Percentiles rank a stretch among this genome's conserved stretches.
Evolutionary conservation across 2,329 filamentous ascomycete species (phyloP).

Genomic region (Calonectria montana): DNA sequence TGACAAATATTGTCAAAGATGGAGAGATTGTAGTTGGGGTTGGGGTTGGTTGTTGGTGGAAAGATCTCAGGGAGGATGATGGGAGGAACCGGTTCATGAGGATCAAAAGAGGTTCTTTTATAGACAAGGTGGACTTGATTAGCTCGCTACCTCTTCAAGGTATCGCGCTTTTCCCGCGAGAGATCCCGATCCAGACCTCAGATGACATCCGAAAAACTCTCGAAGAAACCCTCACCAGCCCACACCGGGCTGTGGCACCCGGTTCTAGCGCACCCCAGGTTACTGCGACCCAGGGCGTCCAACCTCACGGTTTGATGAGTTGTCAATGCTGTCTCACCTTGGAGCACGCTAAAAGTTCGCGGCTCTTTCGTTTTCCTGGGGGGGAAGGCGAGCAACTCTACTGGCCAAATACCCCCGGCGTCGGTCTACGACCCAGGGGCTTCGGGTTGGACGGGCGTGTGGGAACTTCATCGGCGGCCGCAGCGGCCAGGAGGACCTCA

Average conservation of each 20-base stretch:
- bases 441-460: not conserved
- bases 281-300: slow-evolving; percentile 25
- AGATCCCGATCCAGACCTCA: slow-evolving; percentile 15
- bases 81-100: slow-evolving; percentile 23
- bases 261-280: slow-evolving; percentile 5
- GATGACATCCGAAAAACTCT: slow-evolving; percentile 17
- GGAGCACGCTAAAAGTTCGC: slow-evolving; percentile 32
- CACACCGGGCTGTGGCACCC: slow-evolving; percentile 19
- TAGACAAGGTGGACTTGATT: slow-evolving; percentile 30
- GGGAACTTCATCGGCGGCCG: not conserved
- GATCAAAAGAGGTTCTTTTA: slow-evolving; percentile 38
- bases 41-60: slow-evolving; percentile 38
- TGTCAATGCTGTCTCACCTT: slow-evolving; percentile 40
- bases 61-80: slow-evolving; percentile 37
- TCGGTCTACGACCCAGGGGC: not conserved
- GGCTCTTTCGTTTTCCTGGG: slow-evolving; percentile 29
- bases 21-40: slow-evolving; percentile 23
- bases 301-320: slow-evolving; percentile 36
- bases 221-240: slow-evolving; percentile 12
- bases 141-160: slow-evolving; percentile 25
- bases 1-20: slow-evolving; percentile 31
- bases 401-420: not conserved
- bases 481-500: not conserved
- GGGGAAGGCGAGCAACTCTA: slow-evolving; percentile 17
- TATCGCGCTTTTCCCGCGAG: slow-evolving; percentile 18